A percentile compares a stretch with the other conserved stretches of the same genome.
Conservation (phyloP, 1,284 basidiomycete genomes). For the Inonotus obliquus region DNA sequence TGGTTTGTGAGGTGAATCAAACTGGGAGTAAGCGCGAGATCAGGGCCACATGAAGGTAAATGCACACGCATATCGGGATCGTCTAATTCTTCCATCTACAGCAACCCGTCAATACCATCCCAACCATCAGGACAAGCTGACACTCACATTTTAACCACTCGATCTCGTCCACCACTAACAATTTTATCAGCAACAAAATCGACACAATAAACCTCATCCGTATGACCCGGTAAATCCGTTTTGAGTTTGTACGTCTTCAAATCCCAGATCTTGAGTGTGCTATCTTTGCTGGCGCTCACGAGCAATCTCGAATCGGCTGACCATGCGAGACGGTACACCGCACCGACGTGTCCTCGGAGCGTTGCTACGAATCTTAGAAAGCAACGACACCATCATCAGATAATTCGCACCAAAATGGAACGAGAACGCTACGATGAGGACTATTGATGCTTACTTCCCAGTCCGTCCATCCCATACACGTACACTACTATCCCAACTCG, state of each 20-base stretch:
- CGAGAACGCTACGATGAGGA: background rate
- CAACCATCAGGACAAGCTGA: background rate
- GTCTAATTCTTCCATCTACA: conserved; percentile 17
- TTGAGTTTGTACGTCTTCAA: conserved; percentile 93
- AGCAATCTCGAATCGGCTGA: conserved; percentile 90
- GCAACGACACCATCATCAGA: background rate
- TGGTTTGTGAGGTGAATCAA: no score
- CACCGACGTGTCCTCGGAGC: conserved; percentile 88
- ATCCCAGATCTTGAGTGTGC: conserved; percentile 95
- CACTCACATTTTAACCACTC: conserved; percentile 67
- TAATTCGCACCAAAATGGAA: background rate
- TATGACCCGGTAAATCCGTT: conserved; percentile 91
- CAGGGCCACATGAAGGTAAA: no score
- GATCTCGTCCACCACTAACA: conserved; percentile 86
- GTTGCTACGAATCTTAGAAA: conserved; percentile 72
- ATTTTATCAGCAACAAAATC: conserved; percentile 98
- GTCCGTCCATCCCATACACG: conserved; percentile 93
- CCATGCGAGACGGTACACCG: conserved; percentile 95
- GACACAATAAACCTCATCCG: conserved; percentile 98
- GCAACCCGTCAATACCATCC: background rate
- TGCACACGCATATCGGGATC: background rate
- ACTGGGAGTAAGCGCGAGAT: no score
- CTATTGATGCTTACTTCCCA: conserved; percentile 58
- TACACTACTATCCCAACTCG: conserved; percentile 89
- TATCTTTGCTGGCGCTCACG: conserved; percentile 93